These are phyloP conservation scores for Coemansia sp. DNA, from an alignment of 192 early-diverging fungal species.

Conservation along the genomic window DNA sequence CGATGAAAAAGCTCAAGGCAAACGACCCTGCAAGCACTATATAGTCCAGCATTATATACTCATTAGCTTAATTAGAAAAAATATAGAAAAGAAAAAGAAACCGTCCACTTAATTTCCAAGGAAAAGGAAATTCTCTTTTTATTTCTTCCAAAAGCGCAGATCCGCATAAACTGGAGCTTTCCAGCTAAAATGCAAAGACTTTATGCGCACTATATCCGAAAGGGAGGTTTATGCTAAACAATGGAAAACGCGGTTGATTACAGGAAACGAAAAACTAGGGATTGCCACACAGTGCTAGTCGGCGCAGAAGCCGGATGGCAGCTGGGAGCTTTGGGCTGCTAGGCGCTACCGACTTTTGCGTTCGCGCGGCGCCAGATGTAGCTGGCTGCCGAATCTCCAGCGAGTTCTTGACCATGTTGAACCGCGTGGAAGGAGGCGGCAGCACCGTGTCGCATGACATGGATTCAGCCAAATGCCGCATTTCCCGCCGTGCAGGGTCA, in stretches of 20 bases:
- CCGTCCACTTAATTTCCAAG: not conserved
- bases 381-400: slow-evolving; percentile 38
- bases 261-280: not conserved
- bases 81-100: not conserved
- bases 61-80: slow-evolving; percentile 9
- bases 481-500: slow-evolving; percentile 9
- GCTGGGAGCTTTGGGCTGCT: slow-evolving; percentile 10
- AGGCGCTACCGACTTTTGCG: not conserved
- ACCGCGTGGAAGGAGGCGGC: slow-evolving; percentile 11
- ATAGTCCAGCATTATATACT: slow-evolving; percentile 42
- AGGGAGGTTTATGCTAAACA: too few species aligned
- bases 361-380: not conserved
- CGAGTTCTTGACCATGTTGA: slow-evolving; percentile 41
- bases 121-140: not conserved
- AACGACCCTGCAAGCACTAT: slow-evolving; percentile 62
- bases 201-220: too few species aligned
- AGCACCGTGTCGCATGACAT: slow-evolving; percentile 3
- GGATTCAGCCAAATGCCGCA: slow-evolving; percentile 7
- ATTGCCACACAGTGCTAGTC: slow-evolving; percentile 28
- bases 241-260: too few species aligned
- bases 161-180: too few species aligned
- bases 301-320: slow-evolving; percentile 22
- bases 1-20: slow-evolving; percentile 66
- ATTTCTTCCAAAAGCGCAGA: not conserved
- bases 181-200: too few species aligned